Evolutionary conservation across 192 early-diverging fungal genomes (phyloP).

Genomic region (Coemansia sp.): DNA sequence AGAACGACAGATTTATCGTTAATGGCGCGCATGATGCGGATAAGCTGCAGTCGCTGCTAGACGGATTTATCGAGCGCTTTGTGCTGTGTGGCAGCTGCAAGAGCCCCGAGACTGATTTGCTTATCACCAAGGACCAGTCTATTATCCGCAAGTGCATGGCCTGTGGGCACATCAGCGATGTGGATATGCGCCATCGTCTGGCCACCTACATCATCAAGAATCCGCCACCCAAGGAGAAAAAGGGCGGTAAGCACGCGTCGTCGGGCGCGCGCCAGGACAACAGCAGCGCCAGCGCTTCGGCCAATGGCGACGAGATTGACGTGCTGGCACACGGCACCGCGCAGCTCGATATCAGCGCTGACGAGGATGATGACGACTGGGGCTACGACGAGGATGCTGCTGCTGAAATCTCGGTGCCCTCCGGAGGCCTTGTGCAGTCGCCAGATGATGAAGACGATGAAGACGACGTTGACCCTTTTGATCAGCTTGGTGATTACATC

Average conservation of each 20-base stretch:
- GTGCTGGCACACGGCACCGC: slow-evolving; percentile 69
- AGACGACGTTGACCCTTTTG: slow-evolving; percentile 71
- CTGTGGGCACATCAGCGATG: slow-evolving; percentile 79
- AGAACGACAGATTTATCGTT: slow-evolving; percentile 89
- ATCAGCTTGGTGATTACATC: slow-evolving; percentile 76
- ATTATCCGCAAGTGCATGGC: slow-evolving; percentile 85
- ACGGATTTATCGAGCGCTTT: slow-evolving; percentile 91
- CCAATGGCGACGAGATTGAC: slow-evolving; percentile 68
- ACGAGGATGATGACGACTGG: slow-evolving; percentile 69
- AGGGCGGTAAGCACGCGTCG: slow-evolving; percentile 58
- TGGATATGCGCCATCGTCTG: slow-evolving; percentile 87
- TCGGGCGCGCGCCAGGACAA: slow-evolving; percentile 47
- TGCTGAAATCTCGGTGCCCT: neutral
- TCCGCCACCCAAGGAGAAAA: slow-evolving; percentile 66
- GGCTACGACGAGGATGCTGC: slow-evolving; percentile 37
- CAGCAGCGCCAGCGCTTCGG: slow-evolving; percentile 46
- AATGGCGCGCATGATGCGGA: slow-evolving; percentile 91
- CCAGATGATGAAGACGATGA: slow-evolving; percentile 57
- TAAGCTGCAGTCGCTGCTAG: slow-evolving; percentile 79
- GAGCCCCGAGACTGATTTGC: slow-evolving; percentile 96
- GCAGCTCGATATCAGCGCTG: slow-evolving; percentile 56
- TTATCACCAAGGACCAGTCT: slow-evolving; percentile 60
- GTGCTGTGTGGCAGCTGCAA: slow-evolving; percentile 89
- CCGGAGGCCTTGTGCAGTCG: slow-evolving; percentile 41
- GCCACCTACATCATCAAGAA: slow-evolving; percentile 90